Evolutionary conservation across 352 stramenopile species (phyloP), one percentile per base, ranked within the genome.

Genomic region (Plasmopara halstedii): DNA sequence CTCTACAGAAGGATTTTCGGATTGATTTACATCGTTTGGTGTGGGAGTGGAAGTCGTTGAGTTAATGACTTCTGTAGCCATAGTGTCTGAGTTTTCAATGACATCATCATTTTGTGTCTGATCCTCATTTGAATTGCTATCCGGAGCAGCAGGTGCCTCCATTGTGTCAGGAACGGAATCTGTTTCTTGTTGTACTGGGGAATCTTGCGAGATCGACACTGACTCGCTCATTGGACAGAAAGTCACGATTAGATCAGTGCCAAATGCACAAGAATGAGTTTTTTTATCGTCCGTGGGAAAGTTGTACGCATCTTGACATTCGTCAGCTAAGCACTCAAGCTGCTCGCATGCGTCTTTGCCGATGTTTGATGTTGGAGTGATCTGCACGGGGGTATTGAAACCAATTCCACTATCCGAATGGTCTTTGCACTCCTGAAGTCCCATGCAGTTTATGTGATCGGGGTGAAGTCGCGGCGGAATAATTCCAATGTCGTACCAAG

Each of bases 401-500:
- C 75, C 73, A 9, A 71, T 70, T 44, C 64, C 65, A 11, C 58
- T 67, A 11, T 65, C 29, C 6, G 74, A 85, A 56, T 79, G 53
- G 27, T 56, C 45, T 64, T 84, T 81, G 60, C 78, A 90, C 40
- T 87, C 71, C 18, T 71, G 58, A 7, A 85, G 60, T 29, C 66
- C 83, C 7, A 40, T 46, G 66, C 78, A 90, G 50, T 64, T 83
- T 62, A 83, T 71, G 42, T 63, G 64, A 18, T 58, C 74, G 11
- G 66, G 36, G 23, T 82, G 53, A 32, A 84, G 67, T 11, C 48
- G 56, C 15, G 78, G 56, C 29, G 78, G 78, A 42, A 88, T 87
- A 54, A 85, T 70, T 50, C 73, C 79, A 44, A 88, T 64, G 53
- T 90, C 73, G 38, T 59, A 85, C 71, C 73, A 90, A n/a, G 61